phyloP scores from a whole-genome alignment of 495 filamentous ascomycete species.

The Acidomyces sp. region DNA sequence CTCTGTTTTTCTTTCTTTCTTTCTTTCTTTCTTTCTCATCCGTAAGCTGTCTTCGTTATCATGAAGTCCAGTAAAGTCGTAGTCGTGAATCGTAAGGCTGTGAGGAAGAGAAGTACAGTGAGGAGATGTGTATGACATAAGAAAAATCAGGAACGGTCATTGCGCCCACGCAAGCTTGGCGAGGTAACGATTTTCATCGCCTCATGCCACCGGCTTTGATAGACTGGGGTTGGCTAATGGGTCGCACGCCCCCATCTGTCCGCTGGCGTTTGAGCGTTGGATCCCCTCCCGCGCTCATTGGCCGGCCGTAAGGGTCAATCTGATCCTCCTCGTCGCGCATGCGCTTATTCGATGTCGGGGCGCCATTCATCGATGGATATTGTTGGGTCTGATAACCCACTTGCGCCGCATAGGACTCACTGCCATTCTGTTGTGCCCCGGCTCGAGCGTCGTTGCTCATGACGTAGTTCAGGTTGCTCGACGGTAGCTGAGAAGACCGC shows the following conservation, averaged over 20 bases:
- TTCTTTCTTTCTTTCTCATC: not conserved
- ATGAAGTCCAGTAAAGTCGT: slow-evolving; percentile 17
- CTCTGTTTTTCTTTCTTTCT: slow-evolving; percentile 1
- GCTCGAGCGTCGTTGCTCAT: slow-evolving; percentile 68
- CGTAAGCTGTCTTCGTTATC: slow-evolving; percentile 12
- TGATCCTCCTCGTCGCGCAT: slow-evolving; percentile 62
- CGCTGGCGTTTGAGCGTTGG: slow-evolving; percentile 60
- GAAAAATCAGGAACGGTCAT: slow-evolving; percentile 2
- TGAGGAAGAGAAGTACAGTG: slow-evolving; percentile 10
- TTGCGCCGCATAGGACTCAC: slow-evolving; percentile 35
- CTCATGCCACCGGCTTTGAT: slow-evolving; percentile 17
- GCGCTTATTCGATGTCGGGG: slow-evolving; percentile 57
- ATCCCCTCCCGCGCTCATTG: slow-evolving; percentile 40
- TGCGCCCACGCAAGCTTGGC: not conserved
- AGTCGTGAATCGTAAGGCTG: slow-evolving; percentile 17
- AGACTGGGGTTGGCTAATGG: slow-evolving; percentile 17
- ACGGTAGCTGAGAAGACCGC: slow-evolving; percentile 46
- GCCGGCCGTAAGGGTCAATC: slow-evolving; percentile 55
- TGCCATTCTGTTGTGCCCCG: slow-evolving; percentile 49
- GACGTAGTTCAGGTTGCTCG: slow-evolving; percentile 78
- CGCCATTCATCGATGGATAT: slow-evolving; percentile 54
- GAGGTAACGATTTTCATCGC: slow-evolving; percentile 4
- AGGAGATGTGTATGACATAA: slow-evolving; percentile 4
- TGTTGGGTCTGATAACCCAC: slow-evolving; percentile 49
- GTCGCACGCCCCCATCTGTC: slow-evolving; percentile 14